phyloP scores from a whole-genome alignment of 371 early-diverging fungal genomes.

The Furculomyces boomerangus region DNA sequence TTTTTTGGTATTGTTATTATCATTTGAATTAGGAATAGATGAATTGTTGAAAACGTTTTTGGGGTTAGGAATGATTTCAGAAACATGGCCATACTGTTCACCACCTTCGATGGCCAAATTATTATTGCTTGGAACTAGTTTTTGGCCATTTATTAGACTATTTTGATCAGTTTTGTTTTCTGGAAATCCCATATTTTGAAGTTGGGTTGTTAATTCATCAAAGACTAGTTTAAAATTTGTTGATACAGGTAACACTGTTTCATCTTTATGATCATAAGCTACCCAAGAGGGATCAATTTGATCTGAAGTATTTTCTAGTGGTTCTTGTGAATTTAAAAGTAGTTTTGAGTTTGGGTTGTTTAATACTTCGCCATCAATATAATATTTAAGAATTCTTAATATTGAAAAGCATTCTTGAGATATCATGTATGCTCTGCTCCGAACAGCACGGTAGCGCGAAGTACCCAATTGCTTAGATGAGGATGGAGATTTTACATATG shows the following conservation, averaged over 20 bases:
- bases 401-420: not conserved
- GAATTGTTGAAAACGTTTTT: too few relatives aligned
- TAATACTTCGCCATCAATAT: not conserved
- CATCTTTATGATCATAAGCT: not conserved
- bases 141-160: too few relatives aligned
- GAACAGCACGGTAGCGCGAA: not conserved
- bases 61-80: too few relatives aligned
- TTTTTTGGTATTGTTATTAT: too few relatives aligned
- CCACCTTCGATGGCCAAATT: too few relatives aligned
- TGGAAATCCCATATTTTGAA: not conserved
- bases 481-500: not conserved
- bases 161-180: too few relatives aligned
- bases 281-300: not conserved
- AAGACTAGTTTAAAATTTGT: not conserved
- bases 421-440: slow-evolving; percentile 1
- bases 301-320: not conserved
- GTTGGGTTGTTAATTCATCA: not conserved
- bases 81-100: too few relatives aligned
- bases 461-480: not conserved
- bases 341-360: not conserved
- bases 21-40: too few relatives aligned
- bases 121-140: too few relatives aligned
- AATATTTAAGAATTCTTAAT: not conserved
- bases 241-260: not conserved
- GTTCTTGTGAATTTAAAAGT: not conserved